phyloP scores from a whole-genome alignment of 2,329 filamentous ascomycete species.

The Aspergillus pseudotamarii region DNA sequence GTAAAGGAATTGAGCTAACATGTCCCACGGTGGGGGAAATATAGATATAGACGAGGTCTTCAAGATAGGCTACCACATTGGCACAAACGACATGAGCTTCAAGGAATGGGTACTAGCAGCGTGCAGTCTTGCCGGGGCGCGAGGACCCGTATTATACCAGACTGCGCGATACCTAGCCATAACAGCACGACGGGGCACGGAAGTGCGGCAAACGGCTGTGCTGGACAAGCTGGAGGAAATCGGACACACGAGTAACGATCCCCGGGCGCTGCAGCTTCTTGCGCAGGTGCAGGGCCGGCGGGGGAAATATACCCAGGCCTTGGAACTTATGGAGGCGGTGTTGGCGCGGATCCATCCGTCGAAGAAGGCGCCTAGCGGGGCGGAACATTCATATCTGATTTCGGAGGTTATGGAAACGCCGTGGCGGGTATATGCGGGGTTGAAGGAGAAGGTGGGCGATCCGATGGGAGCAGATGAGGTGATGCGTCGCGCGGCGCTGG shows the following conservation, averaged over 20 bases:
- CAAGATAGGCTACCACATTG: conserved; percentile 24
- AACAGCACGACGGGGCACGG: not conserved
- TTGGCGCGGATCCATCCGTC: conserved; percentile 26
- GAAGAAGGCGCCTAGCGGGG: not conserved
- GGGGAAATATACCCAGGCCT: conserved; percentile 24
- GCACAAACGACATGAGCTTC: conserved; percentile 5
- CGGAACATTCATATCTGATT: not conserved
- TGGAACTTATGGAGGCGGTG: conserved; percentile 29
- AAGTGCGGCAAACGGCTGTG: not conserved
- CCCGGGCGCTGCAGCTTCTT: conserved; percentile 32
- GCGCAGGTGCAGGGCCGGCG: conserved; percentile 29
- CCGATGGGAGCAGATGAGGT: conserved; percentile 22
- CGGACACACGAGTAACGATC: conserved; percentile 29
- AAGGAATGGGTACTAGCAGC: conserved; percentile 25
- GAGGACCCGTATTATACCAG: conserved; percentile 20
- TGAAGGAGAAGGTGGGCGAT: conserved; percentile 22
- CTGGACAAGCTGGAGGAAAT: conserved; percentile 23
- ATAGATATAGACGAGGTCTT: conserved; percentile 29
- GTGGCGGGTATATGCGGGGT: conserved; percentile 30
- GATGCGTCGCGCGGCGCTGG: conserved; percentile 28
- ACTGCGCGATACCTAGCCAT: conserved; percentile 14
- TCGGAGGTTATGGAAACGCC: conserved; percentile 19
- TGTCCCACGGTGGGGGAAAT: too few relatives aligned
- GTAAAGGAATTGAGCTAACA: not conserved
- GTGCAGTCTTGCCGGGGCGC: conserved; percentile 26